Evolutionary conservation across 2,329 filamentous ascomycete genomes (phyloP).

Genomic region (Fusarium hostae): DNA sequence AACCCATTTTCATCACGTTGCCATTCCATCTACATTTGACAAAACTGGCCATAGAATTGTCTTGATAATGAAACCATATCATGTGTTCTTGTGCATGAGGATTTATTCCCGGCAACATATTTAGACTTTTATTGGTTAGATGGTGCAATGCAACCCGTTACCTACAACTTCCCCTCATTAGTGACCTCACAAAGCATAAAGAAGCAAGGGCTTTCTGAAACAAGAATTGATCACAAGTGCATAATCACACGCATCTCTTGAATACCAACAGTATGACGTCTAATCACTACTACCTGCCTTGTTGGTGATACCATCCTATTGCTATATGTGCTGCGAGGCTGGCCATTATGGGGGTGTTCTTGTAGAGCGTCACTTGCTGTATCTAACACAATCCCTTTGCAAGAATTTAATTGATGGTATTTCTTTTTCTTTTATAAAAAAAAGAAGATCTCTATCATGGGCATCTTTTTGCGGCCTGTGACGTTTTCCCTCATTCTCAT

Average conservation of each 20-base stretch:
- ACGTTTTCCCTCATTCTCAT: rapidly evolving
- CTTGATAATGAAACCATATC: neutral
- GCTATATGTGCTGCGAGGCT: rapidly evolving
- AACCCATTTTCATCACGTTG: neutral
- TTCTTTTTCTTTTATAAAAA: no score
- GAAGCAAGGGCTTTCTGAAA: neutral
- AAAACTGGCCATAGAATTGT: neutral
- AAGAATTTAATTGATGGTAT: no score
- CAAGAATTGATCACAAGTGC: neutral
- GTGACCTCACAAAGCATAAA: slow-evolving; percentile 8
- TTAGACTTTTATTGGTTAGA: neutral
- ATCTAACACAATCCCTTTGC: rapidly evolving
- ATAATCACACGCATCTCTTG: rapidly evolving
- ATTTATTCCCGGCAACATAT: rapidly evolving
- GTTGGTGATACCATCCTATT: rapidly evolving
- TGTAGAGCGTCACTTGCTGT: rapidly evolving
- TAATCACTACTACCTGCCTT: slow-evolving; percentile 1
- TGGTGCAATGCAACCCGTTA: neutral
- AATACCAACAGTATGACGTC: neutral
- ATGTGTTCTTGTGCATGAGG: neutral
- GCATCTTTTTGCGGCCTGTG: rapidly evolving
- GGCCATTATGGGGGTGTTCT: rapidly evolving
- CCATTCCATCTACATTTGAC: no score
- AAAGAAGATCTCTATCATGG: rapidly evolving
- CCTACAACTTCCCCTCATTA: slow-evolving; percentile 7